Conservation (phyloP, 1,284 basidiomycete genomes). For the Cutaneotrichosporon mucoides region DNA sequence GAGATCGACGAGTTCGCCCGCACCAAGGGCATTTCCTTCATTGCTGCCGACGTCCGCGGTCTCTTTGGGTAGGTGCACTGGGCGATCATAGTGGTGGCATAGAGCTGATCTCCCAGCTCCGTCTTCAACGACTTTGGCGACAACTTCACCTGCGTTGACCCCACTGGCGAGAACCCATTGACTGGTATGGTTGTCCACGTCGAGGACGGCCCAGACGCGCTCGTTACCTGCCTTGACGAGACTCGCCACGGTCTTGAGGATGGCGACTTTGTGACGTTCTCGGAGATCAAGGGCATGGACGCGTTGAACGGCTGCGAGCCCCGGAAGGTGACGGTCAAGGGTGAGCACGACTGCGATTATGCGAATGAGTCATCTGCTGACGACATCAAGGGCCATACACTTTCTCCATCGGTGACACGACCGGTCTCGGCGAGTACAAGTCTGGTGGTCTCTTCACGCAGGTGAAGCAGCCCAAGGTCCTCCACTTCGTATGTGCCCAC, state of each 20-base stretch:
- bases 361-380: neutral
- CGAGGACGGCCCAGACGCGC: slow-evolving; percentile 74
- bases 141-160: slow-evolving; percentile 91
- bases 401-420: slow-evolving; percentile 88
- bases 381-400: slow-evolving; percentile 71
- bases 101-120: slow-evolving; percentile 54
- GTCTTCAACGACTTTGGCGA: slow-evolving; percentile 96
- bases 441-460: slow-evolving; percentile 94
- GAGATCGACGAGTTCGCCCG: slow-evolving; percentile 96
- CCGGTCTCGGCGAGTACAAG: slow-evolving; percentile 71
- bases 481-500: slow-evolving; percentile 59
- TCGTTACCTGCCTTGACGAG: slow-evolving; percentile 96
- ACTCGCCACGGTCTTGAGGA: slow-evolving; percentile 96
- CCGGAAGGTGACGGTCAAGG: slow-evolving; percentile 87
- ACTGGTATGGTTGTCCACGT: slow-evolving; percentile 94
- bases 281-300: slow-evolving; percentile 95
- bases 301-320: slow-evolving; percentile 88
- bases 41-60: slow-evolving; percentile 86
- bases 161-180: slow-evolving; percentile 89
- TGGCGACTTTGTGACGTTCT: slow-evolving; percentile 95
- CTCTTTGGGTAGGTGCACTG: slow-evolving; percentile 73
- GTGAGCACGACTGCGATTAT: slow-evolving; percentile 34
- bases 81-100: neutral
- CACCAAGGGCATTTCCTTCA: slow-evolving; percentile 81
- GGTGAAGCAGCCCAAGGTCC: slow-evolving; percentile 97